Percentiles rank a stretch among this genome's conserved stretches.
These are phyloP conservation scores for Solanum virginianum DNA, from an alignment of 257 asterid genomes.

Conservation along the genomic window DNA sequence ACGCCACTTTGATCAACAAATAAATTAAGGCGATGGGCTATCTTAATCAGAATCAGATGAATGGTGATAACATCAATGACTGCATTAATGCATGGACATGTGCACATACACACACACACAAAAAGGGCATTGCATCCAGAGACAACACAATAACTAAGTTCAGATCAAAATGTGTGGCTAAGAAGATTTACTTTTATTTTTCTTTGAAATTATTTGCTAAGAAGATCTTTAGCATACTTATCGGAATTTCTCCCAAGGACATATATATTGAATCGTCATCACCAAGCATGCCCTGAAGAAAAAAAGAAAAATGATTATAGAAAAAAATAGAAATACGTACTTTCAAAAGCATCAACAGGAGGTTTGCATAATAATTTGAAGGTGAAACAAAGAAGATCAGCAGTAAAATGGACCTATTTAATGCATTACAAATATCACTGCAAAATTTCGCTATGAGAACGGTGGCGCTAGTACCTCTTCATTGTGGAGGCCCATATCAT, in stretches of 20 bases:
- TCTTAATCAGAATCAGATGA: background rate
- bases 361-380: background rate
- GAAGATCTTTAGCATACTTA: slow-evolving; percentile 40
- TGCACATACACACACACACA: too few species aligned
- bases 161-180: background rate
- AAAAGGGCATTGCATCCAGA: background rate
- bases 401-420: background rate
- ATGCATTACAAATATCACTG: slow-evolving; percentile 1
- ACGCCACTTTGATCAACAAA: background rate
- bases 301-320: background rate
- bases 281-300: slow-evolving; percentile 75
- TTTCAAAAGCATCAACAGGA: background rate
- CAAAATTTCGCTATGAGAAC: background rate
- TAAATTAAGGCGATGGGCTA: background rate
- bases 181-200: background rate
- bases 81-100: background rate
- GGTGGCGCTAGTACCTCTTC: slow-evolving; percentile 47
- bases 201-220: background rate
- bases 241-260: slow-evolving; percentile 93
- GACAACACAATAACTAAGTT: background rate
- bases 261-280: slow-evolving; percentile 89
- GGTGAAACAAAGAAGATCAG: background rate
- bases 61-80: background rate
- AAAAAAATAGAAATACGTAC: background rate
- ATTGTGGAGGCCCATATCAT: slow-evolving; percentile 60